Evolutionary conservation across 73 alveolate genomes (phyloP), one percentile per base, ranked within the genome.

Genomic region (Durusdinium trenchii): DNA sequence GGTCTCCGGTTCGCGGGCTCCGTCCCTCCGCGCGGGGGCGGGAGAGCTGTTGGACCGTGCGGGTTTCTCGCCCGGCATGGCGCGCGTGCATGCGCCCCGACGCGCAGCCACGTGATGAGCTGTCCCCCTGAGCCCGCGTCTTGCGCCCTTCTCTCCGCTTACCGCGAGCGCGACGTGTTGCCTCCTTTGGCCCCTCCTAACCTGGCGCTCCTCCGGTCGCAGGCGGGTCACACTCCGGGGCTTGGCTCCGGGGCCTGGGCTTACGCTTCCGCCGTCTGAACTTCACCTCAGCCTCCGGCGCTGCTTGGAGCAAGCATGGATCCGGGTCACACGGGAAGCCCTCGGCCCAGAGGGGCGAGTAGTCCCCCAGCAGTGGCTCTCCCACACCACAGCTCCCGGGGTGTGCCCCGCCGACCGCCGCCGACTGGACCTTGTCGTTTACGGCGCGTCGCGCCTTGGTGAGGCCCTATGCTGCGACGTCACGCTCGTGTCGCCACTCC

Each of bases 381-480:
- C 83, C 6, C 51, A 46, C 50, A 71, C 83, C 83, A 6, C 47
- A 5, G 83, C 83, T 18, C 50, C 47, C 9, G n/a, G n/a, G n/a
- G 83, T 71, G n/a, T 28, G n/a, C 6, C 18, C 83, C 23, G 83
- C 51, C 51, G 83, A 71, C 83, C 50, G 6, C 28, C 83, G 83
- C 7, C 83, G 83, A 23, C 83, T 71, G 51, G 83, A 71, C 83
- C 38, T 71, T 20, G 92, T 51, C 92, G 42, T 81, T 2, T n/a
- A 81, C 47, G 92, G 92, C 32, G 92, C 92, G 12, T n/a, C 73
- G 47, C 47, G 71, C 28, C 69, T 12, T 46, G 92, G 92, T 48
- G 73, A 81, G n/a, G 92, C 92, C 47, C 12, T 81, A 32, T 81
- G 92, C 71, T 46, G 73, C 92, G 71, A 81, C 47, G 92, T 71